Evolutionary conservation across 805 yeast genomes (phyloP).

Genomic region (Cyberlindnera amylophila): DNA sequence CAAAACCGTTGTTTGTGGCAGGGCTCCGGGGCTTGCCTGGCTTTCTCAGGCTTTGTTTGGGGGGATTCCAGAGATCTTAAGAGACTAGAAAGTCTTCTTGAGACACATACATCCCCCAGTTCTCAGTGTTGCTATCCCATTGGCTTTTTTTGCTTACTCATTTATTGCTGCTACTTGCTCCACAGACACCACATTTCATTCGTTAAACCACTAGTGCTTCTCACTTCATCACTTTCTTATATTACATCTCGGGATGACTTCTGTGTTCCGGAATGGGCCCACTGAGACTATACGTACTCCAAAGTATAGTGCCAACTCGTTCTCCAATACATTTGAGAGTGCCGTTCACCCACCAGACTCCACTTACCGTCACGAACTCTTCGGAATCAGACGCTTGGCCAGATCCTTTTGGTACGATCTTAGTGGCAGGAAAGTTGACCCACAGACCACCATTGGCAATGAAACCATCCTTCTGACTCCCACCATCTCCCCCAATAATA

Average conservation of each 20-base stretch:
- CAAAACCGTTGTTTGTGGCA: not conserved
- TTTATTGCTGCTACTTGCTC: too few relatives aligned
- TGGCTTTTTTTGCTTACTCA: too few relatives aligned
- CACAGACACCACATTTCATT: too few relatives aligned
- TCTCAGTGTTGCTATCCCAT: too few relatives aligned
- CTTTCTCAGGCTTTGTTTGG: too few relatives aligned
- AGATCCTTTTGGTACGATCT: conserved; percentile 3
- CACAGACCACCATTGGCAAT: not conserved
- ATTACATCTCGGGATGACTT: not conserved
- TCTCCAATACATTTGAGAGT: not conserved
- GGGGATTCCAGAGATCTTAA: too few relatives aligned
- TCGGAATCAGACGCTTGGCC: conserved; percentile 10
- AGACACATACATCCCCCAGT: too few relatives aligned
- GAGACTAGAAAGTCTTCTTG: too few relatives aligned
- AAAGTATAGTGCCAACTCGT: too few relatives aligned
- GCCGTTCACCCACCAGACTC: not conserved
- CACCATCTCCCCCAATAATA: conserved; percentile 3
- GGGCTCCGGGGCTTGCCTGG: too few relatives aligned
- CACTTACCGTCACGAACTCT: conserved; percentile 2
- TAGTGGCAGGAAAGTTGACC: not conserved
- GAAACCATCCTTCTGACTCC: not conserved
- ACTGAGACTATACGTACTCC: not conserved
- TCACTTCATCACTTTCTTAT: too few relatives aligned
- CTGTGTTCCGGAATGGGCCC: not conserved
- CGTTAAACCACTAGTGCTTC: too few relatives aligned